A percentile compares a stretch with the other conserved stretches of the same genome.
Evolutionary conservation across 1,284 basidiomycete species (phyloP).

Genomic region (Microbotryum violaceum): DNA sequence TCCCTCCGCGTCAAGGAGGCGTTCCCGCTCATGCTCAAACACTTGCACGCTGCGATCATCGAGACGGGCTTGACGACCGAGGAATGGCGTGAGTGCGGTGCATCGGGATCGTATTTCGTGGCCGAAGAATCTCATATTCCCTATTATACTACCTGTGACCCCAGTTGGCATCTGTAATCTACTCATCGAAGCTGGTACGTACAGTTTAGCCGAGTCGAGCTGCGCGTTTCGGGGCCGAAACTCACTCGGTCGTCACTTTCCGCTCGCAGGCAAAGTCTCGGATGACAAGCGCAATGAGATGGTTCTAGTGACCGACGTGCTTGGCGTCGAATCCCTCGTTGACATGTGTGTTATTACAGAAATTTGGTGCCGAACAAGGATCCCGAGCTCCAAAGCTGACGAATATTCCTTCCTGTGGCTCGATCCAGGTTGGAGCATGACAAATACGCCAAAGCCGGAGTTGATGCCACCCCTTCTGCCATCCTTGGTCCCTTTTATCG

Average conservation of each 20-base stretch:
- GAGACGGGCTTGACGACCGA: conserved; percentile 41
- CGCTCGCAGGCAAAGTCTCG: conserved; percentile 37
- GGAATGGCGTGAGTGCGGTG: conserved; percentile 36
- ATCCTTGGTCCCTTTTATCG: conserved; percentile 43
- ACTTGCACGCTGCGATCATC: conserved; percentile 36
- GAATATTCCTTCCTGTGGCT: not conserved
- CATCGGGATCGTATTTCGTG: not conserved
- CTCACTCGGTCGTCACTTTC: too few species aligned
- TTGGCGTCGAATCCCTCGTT: conserved; percentile 42
- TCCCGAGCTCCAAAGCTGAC: not conserved
- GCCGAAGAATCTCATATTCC: not conserved
- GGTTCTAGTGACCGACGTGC: conserved; percentile 42
- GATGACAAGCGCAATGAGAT: conserved; percentile 42
- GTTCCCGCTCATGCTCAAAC: conserved; percentile 41
- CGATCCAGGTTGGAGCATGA: conserved; percentile 20
- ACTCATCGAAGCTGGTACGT: conserved; percentile 35
- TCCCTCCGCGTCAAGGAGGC: conserved; percentile 39
- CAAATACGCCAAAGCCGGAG: conserved; percentile 20
- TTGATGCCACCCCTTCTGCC: conserved; percentile 35
- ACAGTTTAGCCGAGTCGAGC: too few species aligned
- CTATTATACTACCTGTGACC: not conserved
- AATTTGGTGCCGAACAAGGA: not conserved
- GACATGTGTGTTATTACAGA: conserved; percentile 30
- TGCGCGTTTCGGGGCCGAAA: too few species aligned
- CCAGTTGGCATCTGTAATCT: conserved; percentile 39